phyloP scores from a whole-genome alignment of 257 asterid genomes.

The Striga asiatica region DNA sequence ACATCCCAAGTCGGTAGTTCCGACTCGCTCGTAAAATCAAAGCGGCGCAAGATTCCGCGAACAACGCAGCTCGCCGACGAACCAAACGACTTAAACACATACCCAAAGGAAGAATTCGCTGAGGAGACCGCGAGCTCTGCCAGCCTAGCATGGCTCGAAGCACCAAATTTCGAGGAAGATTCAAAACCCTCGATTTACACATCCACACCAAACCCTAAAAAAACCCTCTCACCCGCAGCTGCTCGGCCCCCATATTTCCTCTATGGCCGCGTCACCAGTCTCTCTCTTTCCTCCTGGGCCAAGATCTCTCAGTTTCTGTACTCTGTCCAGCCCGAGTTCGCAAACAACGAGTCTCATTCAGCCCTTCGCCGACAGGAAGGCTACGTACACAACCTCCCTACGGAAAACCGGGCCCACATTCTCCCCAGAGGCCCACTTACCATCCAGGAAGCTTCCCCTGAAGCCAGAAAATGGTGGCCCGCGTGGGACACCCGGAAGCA shows the following conservation, averaged over 20 bases:
- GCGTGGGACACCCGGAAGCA: constrained; percentile 79
- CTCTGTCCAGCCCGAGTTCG: constrained; percentile 66
- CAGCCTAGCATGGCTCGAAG: constrained; percentile 27
- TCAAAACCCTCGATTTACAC: constrained; percentile 25
- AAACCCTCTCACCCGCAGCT: constrained; percentile 31
- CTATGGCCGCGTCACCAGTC: constrained; percentile 42
- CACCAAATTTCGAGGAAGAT: constrained; percentile 30
- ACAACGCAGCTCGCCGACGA: constrained; percentile 33
- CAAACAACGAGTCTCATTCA: constrained; percentile 36
- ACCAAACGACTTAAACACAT: constrained; percentile 28
- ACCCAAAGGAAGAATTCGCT: constrained; percentile 48
- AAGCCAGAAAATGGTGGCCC: constrained; percentile 65
- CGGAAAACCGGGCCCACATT: constrained; percentile 44
- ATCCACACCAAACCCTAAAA: constrained; percentile 32
- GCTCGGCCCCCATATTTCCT: constrained; percentile 76
- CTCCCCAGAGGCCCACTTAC: constrained; percentile 63
- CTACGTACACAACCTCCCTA: constrained; percentile 77
- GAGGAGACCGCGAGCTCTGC: constrained; percentile 26
- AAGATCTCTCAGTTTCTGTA: constrained; percentile 64
- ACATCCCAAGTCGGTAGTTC: constrained; percentile 23
- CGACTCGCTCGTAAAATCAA: constrained; percentile 36
- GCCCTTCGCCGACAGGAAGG: constrained; percentile 76
- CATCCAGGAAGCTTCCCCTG: constrained; percentile 58
- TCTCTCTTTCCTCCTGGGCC: constrained; percentile 57
- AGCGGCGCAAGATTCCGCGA: constrained; percentile 69